These are phyloP conservation scores for Aristolochia californica DNA, from an alignment of 164 flowering plant genomes.

Conservation along the genomic window DNA sequence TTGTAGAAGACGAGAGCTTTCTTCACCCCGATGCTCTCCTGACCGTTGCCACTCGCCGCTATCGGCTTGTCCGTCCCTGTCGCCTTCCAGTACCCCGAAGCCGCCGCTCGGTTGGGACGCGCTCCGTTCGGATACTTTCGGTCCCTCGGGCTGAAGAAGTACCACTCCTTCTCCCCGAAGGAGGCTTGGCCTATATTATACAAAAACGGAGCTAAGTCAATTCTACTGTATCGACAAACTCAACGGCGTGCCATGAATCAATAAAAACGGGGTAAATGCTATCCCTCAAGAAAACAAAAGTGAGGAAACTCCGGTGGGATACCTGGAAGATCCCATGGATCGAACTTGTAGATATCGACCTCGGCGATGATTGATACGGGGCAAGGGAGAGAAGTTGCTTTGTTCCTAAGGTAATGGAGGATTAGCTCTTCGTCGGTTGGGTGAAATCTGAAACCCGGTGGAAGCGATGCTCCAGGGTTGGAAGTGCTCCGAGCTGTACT, in stretches of 20 bases:
- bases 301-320: too few species aligned
- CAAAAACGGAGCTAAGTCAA: not conserved
- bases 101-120: conserved; percentile 45
- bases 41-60: conserved; percentile 2
- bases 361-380: conserved; percentile 36
- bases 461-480: conserved; percentile 9
- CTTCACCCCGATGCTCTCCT: conserved; percentile 35
- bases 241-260: not conserved
- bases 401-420: conserved; percentile 33
- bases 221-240: not conserved
- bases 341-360: conserved; percentile 42
- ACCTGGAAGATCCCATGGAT: conserved; percentile 50
- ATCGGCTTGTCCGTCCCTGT: conserved; percentile 45
- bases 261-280: not conserved
- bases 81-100: conserved; percentile 52
- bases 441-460: conserved; percentile 52
- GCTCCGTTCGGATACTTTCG: conserved; percentile 54
- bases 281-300: not conserved
- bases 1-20: conserved; percentile 46
- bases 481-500: not conserved
- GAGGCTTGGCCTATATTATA: conserved; percentile 20
- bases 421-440: conserved; percentile 62
- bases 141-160: conserved; percentile 51
- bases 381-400: conserved; percentile 20
- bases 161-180: conserved; percentile 51